Percentiles rank a stretch among this genome's conserved stretches.
Conservation (phyloP, 1,284 basidiomycete genomes). For the Papiliotrema terrestris region DNA sequence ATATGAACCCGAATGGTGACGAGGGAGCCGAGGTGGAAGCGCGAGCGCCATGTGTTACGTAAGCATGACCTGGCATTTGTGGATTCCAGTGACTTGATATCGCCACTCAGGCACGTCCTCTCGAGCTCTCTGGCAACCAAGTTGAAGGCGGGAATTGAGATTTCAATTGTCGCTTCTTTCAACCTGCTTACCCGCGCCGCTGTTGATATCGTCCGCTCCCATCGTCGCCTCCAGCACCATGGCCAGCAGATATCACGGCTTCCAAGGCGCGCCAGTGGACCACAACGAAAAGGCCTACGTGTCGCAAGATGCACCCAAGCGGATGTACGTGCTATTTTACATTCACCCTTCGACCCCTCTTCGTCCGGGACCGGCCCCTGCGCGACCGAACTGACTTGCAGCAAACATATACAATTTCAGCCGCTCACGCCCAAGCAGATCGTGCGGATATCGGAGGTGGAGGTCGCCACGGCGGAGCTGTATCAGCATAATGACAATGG, state of each 20-base stretch:
- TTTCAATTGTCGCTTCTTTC: not conserved
- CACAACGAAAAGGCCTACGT: slow-evolving; percentile 69
- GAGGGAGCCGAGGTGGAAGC: too few species aligned
- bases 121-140: too few species aligned
- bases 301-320: slow-evolving; percentile 80
- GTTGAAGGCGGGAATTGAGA: too few species aligned
- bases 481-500: slow-evolving; percentile 60
- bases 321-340: slow-evolving; percentile 63
- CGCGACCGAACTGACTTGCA: slow-evolving; percentile 40
- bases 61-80: too few species aligned
- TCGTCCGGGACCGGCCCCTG: not conserved
- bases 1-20: too few species aligned
- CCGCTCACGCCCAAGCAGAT: slow-evolving; percentile 88
- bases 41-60: too few species aligned
- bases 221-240: not conserved
- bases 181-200: not conserved
- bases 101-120: not conserved
- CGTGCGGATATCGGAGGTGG: slow-evolving; percentile 89
- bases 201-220: not conserved
- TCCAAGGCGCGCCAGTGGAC: slow-evolving; percentile 12
- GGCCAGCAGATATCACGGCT: too few species aligned
- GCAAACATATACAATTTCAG: slow-evolving; percentile 92
- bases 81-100: too few species aligned
- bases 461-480: slow-evolving; percentile 84
- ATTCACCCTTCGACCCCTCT: not conserved